Conservation (phyloP, 768 basidiomycete species). For the Tremella yokohamensis region DNA sequence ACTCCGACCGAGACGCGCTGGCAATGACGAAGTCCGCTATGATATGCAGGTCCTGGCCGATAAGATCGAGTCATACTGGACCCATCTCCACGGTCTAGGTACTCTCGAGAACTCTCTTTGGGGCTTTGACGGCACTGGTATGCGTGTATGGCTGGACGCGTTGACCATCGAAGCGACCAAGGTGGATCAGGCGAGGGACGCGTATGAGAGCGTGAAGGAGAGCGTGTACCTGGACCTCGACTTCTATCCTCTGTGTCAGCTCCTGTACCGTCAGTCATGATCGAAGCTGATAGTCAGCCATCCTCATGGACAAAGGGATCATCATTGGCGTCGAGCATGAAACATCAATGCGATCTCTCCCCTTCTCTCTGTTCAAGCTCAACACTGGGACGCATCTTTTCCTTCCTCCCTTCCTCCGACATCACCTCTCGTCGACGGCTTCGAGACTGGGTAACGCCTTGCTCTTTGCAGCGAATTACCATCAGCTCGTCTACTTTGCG, state of each 20-base stretch:
- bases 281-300: conserved; percentile 59
- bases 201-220: conserved; percentile 69
- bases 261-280: background rate
- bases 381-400: conserved; percentile 73
- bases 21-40: conserved; percentile 70
- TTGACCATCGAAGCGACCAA: conserved; percentile 73
- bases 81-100: conserved; percentile 87
- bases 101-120: conserved; percentile 94
- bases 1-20: conserved; percentile 83
- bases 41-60: conserved; percentile 97
- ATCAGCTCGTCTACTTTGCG: conserved; percentile 82
- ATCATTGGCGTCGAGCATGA: conserved; percentile 95
- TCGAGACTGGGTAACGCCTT: conserved; percentile 67
- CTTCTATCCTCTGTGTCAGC: conserved; percentile 89
- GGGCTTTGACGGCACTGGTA: conserved; percentile 87
- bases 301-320: conserved; percentile 98
- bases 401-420: conserved; percentile 81
- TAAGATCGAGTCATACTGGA: conserved; percentile 98
- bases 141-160: conserved; percentile 94
- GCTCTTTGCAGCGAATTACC: conserved; percentile 77
- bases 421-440: conserved; percentile 64
- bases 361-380: conserved; percentile 88
- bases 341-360: conserved; percentile 67
- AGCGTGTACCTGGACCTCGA: conserved; percentile 88
- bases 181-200: conserved; percentile 52